Evolutionary conservation across 2,329 filamentous ascomycete species (phyloP).

Genomic region (Fusarium dimerum): DNA sequence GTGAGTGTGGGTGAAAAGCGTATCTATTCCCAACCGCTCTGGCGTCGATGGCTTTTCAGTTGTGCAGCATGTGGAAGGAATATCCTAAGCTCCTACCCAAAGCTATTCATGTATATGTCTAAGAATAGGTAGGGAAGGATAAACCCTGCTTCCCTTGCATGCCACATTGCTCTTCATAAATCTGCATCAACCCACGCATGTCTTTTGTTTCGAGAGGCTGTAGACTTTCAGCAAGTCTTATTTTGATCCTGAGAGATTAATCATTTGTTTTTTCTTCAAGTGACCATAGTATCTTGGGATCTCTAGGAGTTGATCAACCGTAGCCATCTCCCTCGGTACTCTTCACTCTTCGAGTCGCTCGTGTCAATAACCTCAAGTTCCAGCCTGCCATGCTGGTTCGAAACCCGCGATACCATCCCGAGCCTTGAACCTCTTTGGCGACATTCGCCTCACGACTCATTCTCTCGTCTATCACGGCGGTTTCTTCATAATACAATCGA

Average conservation of each 20-base stretch:
- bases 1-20: not conserved
- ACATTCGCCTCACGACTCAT: not conserved
- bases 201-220: not conserved
- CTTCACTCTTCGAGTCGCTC: not conserved
- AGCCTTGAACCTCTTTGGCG: not conserved
- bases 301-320: not conserved
- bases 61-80: not conserved
- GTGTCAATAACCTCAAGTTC: not conserved
- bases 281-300: not conserved
- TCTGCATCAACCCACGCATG: not conserved
- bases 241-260: no score
- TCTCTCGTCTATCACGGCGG: not conserved
- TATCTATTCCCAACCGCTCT: not conserved
- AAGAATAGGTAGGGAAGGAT: not conserved
- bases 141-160: not conserved
- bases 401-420: not conserved
- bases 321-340: not conserved
- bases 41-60: not conserved
- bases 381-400: not conserved
- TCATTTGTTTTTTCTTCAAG: not conserved
- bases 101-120: not conserved
- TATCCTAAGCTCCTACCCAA: no score
- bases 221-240: not conserved
- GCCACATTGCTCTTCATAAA: not conserved
- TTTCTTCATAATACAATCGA: not conserved